Conservation (phyloP, 805 yeast genomes). For the Ogataea sp. region DNA sequence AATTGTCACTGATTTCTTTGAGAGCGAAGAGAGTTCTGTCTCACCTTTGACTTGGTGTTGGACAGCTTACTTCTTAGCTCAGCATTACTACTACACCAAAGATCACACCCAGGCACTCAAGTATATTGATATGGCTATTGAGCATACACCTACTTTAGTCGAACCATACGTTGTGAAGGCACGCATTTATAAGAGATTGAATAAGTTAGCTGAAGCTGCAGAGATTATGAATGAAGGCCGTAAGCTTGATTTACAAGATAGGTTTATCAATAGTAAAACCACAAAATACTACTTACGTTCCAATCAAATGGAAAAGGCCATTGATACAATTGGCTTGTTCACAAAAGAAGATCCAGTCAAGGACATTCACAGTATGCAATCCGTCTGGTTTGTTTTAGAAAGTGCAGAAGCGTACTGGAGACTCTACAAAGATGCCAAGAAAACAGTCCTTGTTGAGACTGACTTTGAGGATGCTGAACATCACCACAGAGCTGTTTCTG, state of each 20-base stretch:
- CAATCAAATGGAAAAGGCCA: slow-evolving; percentile 63
- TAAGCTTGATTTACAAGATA: slow-evolving; percentile 73
- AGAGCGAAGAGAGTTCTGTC: slow-evolving; percentile 12
- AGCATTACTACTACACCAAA: slow-evolving; percentile 56
- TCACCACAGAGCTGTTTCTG: slow-evolving; percentile 25
- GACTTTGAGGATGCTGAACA: slow-evolving; percentile 15
- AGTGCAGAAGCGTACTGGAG: slow-evolving; percentile 78
- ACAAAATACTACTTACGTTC: slow-evolving; percentile 79
- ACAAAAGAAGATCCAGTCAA: slow-evolving; percentile 75
- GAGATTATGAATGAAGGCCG: slow-evolving; percentile 64
- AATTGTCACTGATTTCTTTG: slow-evolving; percentile 43
- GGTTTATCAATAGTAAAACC: slow-evolving; percentile 84
- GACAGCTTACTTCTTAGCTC: slow-evolving; percentile 73
- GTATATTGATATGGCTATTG: slow-evolving; percentile 53
- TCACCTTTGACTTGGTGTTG: slow-evolving; percentile 48
- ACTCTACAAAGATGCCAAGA: slow-evolving; percentile 31
- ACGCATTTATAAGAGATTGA: slow-evolving; percentile 65
- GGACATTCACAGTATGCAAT: slow-evolving; percentile 85
- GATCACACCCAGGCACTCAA: slow-evolving; percentile 47
- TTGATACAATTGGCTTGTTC: slow-evolving; percentile 66
- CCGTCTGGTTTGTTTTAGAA: slow-evolving; percentile 80
- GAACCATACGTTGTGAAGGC: slow-evolving; percentile 80
- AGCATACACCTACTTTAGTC: slow-evolving; percentile 74
- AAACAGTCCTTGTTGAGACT: slow-evolving; percentile 7
- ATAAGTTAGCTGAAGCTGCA: slow-evolving; percentile 56